Conservation (phyloP, 2,329 filamentous ascomycete species). For the Microsporum canis region DNA sequence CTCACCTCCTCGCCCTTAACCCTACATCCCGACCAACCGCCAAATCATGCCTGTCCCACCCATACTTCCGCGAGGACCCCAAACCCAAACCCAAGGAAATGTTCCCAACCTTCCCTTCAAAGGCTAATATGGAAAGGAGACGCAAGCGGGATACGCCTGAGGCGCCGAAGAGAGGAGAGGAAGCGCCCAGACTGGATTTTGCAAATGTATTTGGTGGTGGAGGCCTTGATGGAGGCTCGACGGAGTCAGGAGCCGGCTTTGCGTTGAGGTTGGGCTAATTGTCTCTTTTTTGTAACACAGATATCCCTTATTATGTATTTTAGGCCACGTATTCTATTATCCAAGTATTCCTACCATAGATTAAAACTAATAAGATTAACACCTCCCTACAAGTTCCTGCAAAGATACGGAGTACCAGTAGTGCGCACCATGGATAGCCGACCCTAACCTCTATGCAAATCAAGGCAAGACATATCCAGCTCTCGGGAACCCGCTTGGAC, state of each 20-base stretch:
- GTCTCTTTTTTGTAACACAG: background rate
- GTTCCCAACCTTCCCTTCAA: constrained; percentile 95
- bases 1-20: constrained; percentile 60
- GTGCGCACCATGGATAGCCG: no score
- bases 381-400: no score
- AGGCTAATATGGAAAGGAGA: constrained; percentile 80
- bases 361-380: no score
- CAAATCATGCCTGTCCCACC: constrained; percentile 60
- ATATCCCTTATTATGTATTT: no score
- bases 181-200: constrained; percentile 54
- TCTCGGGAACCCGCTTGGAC: no score
- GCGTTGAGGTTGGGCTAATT: constrained; percentile 48
- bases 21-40: constrained; percentile 61
- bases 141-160: constrained; percentile 63
- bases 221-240: constrained; percentile 47
- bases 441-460: no score
- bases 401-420: no score
- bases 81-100: constrained; percentile 80
- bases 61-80: constrained; percentile 82
- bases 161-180: constrained; percentile 67
- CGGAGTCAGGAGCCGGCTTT: constrained; percentile 50
- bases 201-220: constrained; percentile 59
- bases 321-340: no score
- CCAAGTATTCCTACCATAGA: no score
- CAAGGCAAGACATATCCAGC: no score